A percentile compares a stretch with the other conserved stretches of the same genome.
These are phyloP conservation scores for Tetradesmus obliquus DNA, from an alignment of 139 green algal species.

Conservation along the genomic window DNA sequence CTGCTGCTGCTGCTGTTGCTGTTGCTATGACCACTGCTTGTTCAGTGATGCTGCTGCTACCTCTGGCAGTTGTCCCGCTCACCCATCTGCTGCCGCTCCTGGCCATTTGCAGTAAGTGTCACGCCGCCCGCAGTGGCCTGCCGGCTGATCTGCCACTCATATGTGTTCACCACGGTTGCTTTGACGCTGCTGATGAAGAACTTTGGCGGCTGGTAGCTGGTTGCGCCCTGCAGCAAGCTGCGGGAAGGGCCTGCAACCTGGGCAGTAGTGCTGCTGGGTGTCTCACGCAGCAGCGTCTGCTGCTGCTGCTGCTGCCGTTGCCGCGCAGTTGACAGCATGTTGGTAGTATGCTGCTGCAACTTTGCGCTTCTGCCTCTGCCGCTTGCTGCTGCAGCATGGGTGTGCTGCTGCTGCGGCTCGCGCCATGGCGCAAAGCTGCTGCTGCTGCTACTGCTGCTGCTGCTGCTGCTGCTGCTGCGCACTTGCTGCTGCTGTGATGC, in stretches of 20 bases:
- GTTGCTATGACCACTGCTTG: background rate
- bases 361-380: background rate
- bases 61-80: background rate
- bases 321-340: background rate
- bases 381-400: background rate
- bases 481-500: background rate
- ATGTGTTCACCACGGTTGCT: constrained; percentile 18
- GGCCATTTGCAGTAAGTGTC: constrained; percentile 18
- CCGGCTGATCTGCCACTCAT: constrained; percentile 7
- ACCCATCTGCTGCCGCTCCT: constrained; percentile 23
- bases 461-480: constrained; percentile 12
- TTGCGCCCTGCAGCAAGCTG: background rate
- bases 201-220: background rate
- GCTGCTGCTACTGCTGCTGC: background rate
- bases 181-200: constrained; percentile 17
- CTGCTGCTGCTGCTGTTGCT: background rate
- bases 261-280: background rate
- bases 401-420: background rate
- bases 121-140: background rate
- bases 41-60: background rate
- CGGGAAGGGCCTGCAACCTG: background rate
- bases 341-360: background rate
- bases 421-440: background rate
- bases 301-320: background rate
- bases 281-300: background rate